These are phyloP conservation scores for Strobilomyces echinocephalus DNA, from an alignment of 768 basidiomycete genomes.

Conservation along the genomic window DNA sequence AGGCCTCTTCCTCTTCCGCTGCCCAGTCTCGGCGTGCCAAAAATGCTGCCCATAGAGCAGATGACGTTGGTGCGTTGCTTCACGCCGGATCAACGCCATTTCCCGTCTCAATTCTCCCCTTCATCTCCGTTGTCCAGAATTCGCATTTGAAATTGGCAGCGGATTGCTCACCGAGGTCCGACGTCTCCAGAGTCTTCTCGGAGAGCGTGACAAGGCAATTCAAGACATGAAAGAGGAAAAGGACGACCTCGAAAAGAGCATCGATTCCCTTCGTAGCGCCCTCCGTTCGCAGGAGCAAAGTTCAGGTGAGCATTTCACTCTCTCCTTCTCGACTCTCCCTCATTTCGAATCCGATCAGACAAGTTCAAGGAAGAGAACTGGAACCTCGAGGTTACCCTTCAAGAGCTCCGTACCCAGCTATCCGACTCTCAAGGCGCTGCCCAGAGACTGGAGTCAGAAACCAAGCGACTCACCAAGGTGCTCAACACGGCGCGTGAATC, in stretches of 20 bases:
- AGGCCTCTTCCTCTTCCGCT: slow-evolving; percentile 64
- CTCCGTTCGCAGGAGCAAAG: slow-evolving; percentile 79
- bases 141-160: slow-evolving; percentile 97
- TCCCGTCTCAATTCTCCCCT: neutral
- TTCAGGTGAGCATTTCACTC: slow-evolving; percentile 49
- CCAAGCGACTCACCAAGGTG: slow-evolving; percentile 72
- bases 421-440: slow-evolving; percentile 59
- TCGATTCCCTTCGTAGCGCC: slow-evolving; percentile 68
- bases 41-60: slow-evolving; percentile 85
- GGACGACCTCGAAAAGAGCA: slow-evolving; percentile 76
- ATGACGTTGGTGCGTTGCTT: slow-evolving; percentile 72
- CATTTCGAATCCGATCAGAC: slow-evolving; percentile 42
- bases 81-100: slow-evolving; percentile 7
- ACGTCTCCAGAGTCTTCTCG: slow-evolving; percentile 83
- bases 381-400: slow-evolving; percentile 92
- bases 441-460: slow-evolving; percentile 74
- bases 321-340: neutral
- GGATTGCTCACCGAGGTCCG: slow-evolving; percentile 88
- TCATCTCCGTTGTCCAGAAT: slow-evolving; percentile 54
- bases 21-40: slow-evolving; percentile 86
- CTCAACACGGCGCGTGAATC: slow-evolving; percentile 70
- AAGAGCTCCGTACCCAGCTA: slow-evolving; percentile 75
- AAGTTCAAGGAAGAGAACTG: slow-evolving; percentile 98
- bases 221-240: slow-evolving; percentile 90
- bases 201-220: slow-evolving; percentile 88